Percentiles rank a stretch among this genome's conserved stretches.
phyloP scores from a whole-genome alignment of 2,329 filamentous ascomycete genomes.

The Phialocephala sp. region DNA sequence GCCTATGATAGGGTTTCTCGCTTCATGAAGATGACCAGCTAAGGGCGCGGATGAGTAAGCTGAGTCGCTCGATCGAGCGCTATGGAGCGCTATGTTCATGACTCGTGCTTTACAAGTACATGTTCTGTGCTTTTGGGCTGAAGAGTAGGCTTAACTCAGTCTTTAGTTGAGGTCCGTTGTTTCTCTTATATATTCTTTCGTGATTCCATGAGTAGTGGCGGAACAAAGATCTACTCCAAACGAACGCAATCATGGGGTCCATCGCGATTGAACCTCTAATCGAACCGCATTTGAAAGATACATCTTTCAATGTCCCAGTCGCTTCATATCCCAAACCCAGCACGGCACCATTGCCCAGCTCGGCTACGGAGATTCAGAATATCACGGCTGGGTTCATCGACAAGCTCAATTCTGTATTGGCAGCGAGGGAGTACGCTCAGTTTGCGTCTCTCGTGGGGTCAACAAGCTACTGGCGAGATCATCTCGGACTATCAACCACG shows the following conservation, averaged over 20 bases:
- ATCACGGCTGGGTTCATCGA: background rate
- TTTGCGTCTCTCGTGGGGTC: background rate
- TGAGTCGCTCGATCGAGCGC: background rate
- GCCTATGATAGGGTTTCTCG: background rate
- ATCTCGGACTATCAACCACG: slow-evolving; percentile 10
- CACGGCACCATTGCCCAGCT: background rate
- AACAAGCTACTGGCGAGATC: slow-evolving; percentile 13
- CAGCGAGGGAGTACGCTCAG: background rate
- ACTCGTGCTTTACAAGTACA: background rate
- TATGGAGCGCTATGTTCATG: background rate
- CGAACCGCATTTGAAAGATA: slow-evolving; percentile 16
- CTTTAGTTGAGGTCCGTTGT: background rate
- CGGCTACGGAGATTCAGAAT: background rate
- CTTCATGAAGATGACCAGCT: background rate
- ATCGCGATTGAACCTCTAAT: background rate
- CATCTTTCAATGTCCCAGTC: slow-evolving; percentile 10
- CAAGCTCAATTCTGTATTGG: background rate
- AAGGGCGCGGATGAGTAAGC: background rate
- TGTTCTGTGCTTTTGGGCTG: background rate
- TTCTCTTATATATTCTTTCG: background rate
- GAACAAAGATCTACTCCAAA: background rate
- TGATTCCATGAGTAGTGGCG: background rate
- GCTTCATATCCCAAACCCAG: slow-evolving; percentile 11
- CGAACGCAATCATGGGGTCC: slow-evolving; percentile 8
- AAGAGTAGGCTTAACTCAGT: background rate